A percentile compares a stretch with the other conserved stretches of the same genome.
Evolutionary conservation across 2,329 filamentous ascomycete genomes (phyloP).

Genomic region (Phoma sp.): DNA sequence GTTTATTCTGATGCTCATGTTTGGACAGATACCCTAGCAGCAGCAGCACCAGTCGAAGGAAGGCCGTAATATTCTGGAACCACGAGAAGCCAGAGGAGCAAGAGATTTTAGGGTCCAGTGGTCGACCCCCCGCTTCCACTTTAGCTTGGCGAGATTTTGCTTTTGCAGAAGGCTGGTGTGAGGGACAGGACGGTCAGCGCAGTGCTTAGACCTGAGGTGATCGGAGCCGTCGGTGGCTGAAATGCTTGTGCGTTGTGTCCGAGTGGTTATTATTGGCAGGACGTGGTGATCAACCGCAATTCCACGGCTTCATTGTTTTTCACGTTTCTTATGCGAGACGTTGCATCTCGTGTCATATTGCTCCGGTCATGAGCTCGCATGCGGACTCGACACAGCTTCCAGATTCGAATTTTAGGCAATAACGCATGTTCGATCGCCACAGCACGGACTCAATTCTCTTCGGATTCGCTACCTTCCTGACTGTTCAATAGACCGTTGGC

Average conservation of each 20-base stretch:
- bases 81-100: slow-evolving; percentile 41
- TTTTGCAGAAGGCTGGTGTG: slow-evolving; percentile 47
- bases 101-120: slow-evolving; percentile 47
- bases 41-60: slow-evolving; percentile 30
- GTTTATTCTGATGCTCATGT: slow-evolving; percentile 48
- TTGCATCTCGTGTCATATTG: slow-evolving; percentile 41
- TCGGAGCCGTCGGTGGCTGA: slow-evolving; percentile 49
- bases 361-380: slow-evolving; percentile 33
- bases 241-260: slow-evolving; percentile 47
- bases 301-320: slow-evolving; percentile 37
- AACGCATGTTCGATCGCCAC: slow-evolving; percentile 35
- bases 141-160: slow-evolving; percentile 46
- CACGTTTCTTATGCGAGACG: slow-evolving; percentile 35
- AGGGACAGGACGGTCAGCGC: slow-evolving; percentile 41
- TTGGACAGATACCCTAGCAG: slow-evolving; percentile 25
- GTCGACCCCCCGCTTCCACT: slow-evolving; percentile 45
- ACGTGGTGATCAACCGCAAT: slow-evolving; percentile 33
- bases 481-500: slow-evolving; percentile 22
- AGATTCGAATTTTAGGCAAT: slow-evolving; percentile 37
- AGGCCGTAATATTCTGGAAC: slow-evolving; percentile 37
- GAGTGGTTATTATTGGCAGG: slow-evolving; percentile 41
- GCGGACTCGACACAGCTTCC: slow-evolving; percentile 33
- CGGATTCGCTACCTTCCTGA: slow-evolving; percentile 30
- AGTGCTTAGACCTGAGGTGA: slow-evolving; percentile 45
- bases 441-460: slow-evolving; percentile 38